These are phyloP conservation scores for Candida namnaoensis DNA, from an alignment of 805 yeast genomes.

Conservation along the genomic window DNA sequence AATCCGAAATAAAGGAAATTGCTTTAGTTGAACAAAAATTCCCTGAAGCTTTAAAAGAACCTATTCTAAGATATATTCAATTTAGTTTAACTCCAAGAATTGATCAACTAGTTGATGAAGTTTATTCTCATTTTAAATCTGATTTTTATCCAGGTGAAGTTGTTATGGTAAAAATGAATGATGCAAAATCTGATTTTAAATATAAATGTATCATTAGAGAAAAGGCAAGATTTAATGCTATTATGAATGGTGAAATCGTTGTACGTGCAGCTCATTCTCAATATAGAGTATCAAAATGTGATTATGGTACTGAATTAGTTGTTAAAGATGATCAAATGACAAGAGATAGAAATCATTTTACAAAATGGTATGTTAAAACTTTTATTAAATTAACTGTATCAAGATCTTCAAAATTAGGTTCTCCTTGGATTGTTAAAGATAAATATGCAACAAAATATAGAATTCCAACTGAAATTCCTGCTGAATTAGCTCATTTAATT, in stretches of 20 bases:
- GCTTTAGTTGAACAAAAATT: slow-evolving; percentile 67
- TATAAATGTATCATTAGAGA: slow-evolving; percentile 58
- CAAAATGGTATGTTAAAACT: slow-evolving; percentile 89
- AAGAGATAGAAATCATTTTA: slow-evolving; percentile 79
- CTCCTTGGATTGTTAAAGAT: slow-evolving; percentile 91
- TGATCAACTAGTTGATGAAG: slow-evolving; percentile 82
- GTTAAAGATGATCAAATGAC: slow-evolving; percentile 67
- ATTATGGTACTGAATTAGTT: slow-evolving; percentile 48
- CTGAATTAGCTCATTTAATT: slow-evolving; percentile 29
- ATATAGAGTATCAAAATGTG: slow-evolving; percentile 59
- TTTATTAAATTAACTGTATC: slow-evolving; percentile 58
- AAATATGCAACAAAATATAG: slow-evolving; percentile 65
- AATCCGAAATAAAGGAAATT: slow-evolving; percentile 60
- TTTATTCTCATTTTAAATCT: slow-evolving; percentile 64
- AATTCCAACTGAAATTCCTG: slow-evolving; percentile 53
- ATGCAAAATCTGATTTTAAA: slow-evolving; percentile 18
- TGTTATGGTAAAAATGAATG: slow-evolving; percentile 45
- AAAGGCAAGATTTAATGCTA: slow-evolving; percentile 68
- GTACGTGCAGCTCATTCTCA: slow-evolving; percentile 48
- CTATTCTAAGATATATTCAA: slow-evolving; percentile 78
- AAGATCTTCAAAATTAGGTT: slow-evolving; percentile 77
- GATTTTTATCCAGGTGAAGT: slow-evolving; percentile 91
- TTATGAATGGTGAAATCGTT: slow-evolving; percentile 26
- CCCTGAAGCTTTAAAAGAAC: slow-evolving; percentile 89
- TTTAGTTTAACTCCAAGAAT: slow-evolving; percentile 75